phyloP scores from a whole-genome alignment of 371 early-diverging fungal genomes.

The Mortierella sp. region DNA sequence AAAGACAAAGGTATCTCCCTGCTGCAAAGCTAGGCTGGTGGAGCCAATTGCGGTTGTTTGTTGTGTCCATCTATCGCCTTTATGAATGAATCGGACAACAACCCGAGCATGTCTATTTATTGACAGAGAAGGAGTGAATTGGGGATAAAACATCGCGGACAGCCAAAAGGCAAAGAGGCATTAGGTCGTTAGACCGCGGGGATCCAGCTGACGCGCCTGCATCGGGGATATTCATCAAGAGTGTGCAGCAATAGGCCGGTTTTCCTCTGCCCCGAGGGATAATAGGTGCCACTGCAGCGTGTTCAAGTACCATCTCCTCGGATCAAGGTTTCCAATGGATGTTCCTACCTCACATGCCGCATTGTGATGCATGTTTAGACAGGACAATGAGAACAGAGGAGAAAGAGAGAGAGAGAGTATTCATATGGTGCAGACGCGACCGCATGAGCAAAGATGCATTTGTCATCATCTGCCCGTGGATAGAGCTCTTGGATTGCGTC shows the following conservation, averaged over 20 bases:
- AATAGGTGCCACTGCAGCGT: background rate
- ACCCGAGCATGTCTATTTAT: background rate
- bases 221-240: background rate
- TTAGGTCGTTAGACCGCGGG: background rate
- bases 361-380: background rate
- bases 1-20: background rate
- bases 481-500: too few species aligned
- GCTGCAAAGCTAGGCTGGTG: background rate
- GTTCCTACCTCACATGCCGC: background rate
- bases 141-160: background rate
- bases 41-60: background rate
- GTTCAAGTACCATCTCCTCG: background rate
- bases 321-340: background rate
- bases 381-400: too few species aligned
- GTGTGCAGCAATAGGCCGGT: background rate
- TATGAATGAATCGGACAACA: background rate
- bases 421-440: too few species aligned
- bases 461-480: too few species aligned
- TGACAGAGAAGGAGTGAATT: background rate
- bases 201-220: constrained; percentile 1
- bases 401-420: too few species aligned
- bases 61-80: background rate
- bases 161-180: background rate
- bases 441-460: too few species aligned
- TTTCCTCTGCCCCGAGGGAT: background rate